Conservation (phyloP, 768 basidiomycete species). For the Termitomyces sp. region DNA sequence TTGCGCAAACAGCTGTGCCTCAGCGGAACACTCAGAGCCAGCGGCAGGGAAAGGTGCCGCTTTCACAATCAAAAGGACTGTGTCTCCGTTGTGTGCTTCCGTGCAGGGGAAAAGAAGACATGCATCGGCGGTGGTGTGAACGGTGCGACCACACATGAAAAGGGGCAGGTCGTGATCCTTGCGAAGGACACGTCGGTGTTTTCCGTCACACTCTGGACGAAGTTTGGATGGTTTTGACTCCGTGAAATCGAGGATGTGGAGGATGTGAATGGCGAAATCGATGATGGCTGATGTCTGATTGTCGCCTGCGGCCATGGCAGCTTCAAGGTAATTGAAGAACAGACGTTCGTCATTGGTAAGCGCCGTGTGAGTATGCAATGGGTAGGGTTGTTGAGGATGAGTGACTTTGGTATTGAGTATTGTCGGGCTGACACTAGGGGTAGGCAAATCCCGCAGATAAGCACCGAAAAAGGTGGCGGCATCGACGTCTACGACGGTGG, state of each 20-base stretch:
- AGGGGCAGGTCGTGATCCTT: conserved; percentile 14
- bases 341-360: conserved; percentile 13
- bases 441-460: neutral
- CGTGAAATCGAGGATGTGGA: conserved; percentile 11
- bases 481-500: conserved; percentile 10
- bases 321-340: conserved; percentile 12
- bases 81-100: neutral
- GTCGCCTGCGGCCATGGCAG: conserved; percentile 4
- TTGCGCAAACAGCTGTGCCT: conserved; percentile 15
- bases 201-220: neutral
- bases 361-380: neutral
- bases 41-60: conserved; percentile 1
- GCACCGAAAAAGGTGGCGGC: conserved; percentile 9
- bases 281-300: conserved; percentile 6
- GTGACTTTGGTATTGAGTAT: conserved; percentile 6
- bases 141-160: conserved; percentile 15
- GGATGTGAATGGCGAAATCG: conserved; percentile 10
- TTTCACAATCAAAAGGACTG: conserved; percentile 13
- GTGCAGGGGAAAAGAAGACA: conserved; percentile 10
- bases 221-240: conserved; percentile 4
- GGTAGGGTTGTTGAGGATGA: neutral
- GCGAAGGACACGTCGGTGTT: conserved; percentile 8
- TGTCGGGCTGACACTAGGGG: conserved; percentile 8
- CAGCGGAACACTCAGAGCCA: neutral
- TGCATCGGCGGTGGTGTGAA: conserved; percentile 12